Base-by-base conservation (phyloP, 306 rosid species). In the Dalbergia oliveri region DNA sequence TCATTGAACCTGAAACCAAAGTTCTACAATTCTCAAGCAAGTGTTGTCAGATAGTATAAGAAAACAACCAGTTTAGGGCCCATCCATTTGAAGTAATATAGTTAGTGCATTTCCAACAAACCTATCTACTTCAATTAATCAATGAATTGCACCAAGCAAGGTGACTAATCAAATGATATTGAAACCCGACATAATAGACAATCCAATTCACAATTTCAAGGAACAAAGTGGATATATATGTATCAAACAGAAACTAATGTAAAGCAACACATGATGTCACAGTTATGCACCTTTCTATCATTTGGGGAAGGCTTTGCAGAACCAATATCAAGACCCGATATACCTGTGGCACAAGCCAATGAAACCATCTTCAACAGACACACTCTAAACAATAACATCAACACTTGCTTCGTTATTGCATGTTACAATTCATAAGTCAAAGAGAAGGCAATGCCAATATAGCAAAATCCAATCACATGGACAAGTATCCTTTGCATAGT, bases 281-380 rank as follows among this genome's bases (percentile, higher is more conserved):
- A 85, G 76, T 49, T 35, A 79, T 45, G 51, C 80, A 93, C 98
- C 94, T 90, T 83, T 89, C 97, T 89, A 63, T 95, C 96, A 37
- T 75, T 45, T 47, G 74, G 73, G 31, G 98, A 88, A 79, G 99
- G 97, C 92, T 93, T 95, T 4, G 98, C 99, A 41, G 98, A 95
- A 80, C 98, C 99, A 80, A 95, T 47, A 80, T 95, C 98, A 79
- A 95, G 97, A 79, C 97, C 63, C 81, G 85, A 82, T 91, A 95
- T 9, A 95, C 94, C 98, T 95, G 89, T 1, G 34, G 49, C 58
- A 77, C 47, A 78, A 63, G 41, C 69, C 60, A 68, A 39, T 0
- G 7, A 72, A 77, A 16, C 15, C 64, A 69, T 41, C 44, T 23
- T 71, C 51, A 77, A 65, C 18, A 33, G 66, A 76, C 14, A n/a